phyloP scores from a whole-genome alignment of 1,139 yeast species.

The Saccharomyces pastorianus region DNA sequence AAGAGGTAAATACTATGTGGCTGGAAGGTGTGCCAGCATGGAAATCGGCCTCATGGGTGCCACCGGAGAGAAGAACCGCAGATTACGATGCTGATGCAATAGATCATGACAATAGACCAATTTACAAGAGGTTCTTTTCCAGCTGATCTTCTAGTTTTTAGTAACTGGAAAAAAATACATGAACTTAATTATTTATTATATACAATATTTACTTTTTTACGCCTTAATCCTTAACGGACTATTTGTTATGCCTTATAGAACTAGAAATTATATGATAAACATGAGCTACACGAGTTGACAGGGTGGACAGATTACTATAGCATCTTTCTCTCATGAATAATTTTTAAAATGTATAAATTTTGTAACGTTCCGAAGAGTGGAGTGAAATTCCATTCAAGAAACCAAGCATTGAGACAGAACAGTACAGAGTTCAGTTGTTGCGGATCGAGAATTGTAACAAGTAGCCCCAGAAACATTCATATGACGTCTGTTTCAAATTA shows the following conservation, averaged over 20 bases:
- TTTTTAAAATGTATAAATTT: too few species aligned
- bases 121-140: constrained; percentile 16
- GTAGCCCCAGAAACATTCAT: too few species aligned
- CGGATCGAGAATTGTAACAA: too few species aligned
- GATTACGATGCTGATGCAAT: constrained; percentile 18
- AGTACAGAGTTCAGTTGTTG: too few species aligned
- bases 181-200: neutral
- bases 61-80: constrained; percentile 28
- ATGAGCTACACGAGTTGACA: too few species aligned
- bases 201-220: neutral
- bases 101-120: constrained; percentile 23
- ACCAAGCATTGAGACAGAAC: too few species aligned
- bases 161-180: neutral
- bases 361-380: too few species aligned
- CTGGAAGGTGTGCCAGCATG: constrained; percentile 35
- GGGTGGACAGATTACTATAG: too few species aligned
- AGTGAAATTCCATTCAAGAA: too few species aligned
- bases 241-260: neutral
- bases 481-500: too few species aligned
- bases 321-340: too few species aligned
- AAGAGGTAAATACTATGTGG: constrained; percentile 57
- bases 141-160: neutral
- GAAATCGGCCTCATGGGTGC: constrained; percentile 31
- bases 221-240: neutral
- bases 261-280: too few species aligned